phyloP scores from a whole-genome alignment of 2,329 filamentous ascomycete species.

The Aureobasidium namibiae region DNA sequence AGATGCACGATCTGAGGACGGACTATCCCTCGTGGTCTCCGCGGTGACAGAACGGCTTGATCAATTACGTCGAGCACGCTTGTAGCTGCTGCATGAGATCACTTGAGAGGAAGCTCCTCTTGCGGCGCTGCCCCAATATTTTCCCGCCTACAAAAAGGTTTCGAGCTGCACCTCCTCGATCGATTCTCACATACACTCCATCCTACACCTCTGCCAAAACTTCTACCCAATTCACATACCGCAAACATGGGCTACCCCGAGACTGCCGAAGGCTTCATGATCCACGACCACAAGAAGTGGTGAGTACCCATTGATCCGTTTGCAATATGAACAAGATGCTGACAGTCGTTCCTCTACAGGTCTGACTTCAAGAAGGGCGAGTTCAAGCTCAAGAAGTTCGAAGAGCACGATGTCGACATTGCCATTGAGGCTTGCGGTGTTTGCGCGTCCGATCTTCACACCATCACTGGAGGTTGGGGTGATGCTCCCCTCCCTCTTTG shows the following conservation, averaged over 20 bases:
- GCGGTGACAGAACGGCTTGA: conserved; percentile 10
- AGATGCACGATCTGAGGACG: neutral
- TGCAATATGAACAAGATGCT: conserved; percentile 26
- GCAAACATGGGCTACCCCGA: conserved; percentile 43
- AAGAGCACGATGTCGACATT: conserved; percentile 79
- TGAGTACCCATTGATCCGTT: conserved; percentile 17
- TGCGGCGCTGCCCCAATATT: neutral
- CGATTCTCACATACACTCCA: neutral
- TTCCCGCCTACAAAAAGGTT: conserved; percentile 8
- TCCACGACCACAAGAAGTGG: conserved; percentile 53
- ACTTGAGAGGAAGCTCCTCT: neutral
- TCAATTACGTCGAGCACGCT: conserved; percentile 8
- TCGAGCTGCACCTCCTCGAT: neutral
- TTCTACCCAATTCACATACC: conserved; percentile 5
- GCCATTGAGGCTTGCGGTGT: conserved; percentile 73
- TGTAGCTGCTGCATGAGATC: conserved; percentile 10
- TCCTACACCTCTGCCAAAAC: neutral
- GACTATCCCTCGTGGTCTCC: neutral
- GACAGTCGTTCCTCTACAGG: neutral
- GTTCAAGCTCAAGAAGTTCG: conserved; percentile 78
- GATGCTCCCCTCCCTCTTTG: conserved; percentile 54
- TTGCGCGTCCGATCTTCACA: conserved; percentile 42
- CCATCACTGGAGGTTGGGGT: conserved; percentile 53
- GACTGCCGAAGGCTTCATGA: conserved; percentile 41
- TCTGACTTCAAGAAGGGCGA: conserved; percentile 29